A percentile compares a stretch with the other conserved stretches of the same genome.
phyloP scores from a whole-genome alignment of 192 early-diverging fungal species.

The Coemansia sp. region DNA sequence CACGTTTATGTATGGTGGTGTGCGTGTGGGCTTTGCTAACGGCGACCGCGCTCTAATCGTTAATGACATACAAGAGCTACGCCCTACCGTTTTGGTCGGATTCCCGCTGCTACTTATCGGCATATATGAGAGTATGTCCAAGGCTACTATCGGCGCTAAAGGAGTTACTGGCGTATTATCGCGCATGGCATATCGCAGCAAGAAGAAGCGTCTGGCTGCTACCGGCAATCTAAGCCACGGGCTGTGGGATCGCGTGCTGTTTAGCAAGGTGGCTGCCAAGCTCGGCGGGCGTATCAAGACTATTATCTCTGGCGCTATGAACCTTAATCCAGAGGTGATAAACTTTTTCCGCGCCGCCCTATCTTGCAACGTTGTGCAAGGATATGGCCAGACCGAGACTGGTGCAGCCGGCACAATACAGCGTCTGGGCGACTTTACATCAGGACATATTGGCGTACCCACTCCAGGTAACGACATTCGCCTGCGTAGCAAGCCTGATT shows the following conservation, averaged over 20 bases:
- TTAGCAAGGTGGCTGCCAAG: conserved; percentile 69
- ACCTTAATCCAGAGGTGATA: conserved; percentile 75
- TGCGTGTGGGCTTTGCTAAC: conserved; percentile 70
- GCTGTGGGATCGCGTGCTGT: conserved; percentile 83
- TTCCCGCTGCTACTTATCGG: conserved; percentile 79
- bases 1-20: conserved; percentile 51
- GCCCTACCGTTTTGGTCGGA: conserved; percentile 68
- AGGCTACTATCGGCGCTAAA: conserved; percentile 50
- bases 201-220: conserved; percentile 56
- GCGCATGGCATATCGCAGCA: conserved; percentile 52
- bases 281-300: conserved; percentile 74
- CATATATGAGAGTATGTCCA: conserved; percentile 69
- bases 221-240: conserved; percentile 59
- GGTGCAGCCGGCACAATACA: conserved; percentile 49
- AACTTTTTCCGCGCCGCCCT: conserved; percentile 70
- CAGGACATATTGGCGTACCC: conserved; percentile 71
- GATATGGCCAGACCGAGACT: conserved; percentile 85
- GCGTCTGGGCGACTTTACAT: conserved; percentile 47
- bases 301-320: conserved; percentile 63
- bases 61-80: conserved; percentile 71
- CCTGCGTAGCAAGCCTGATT: conserved; percentile 77
- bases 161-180: conserved; percentile 47
- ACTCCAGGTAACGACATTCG: conserved; percentile 69
- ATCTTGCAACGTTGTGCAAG: conserved; percentile 64
- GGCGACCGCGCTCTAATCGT: conserved; percentile 68